Evolutionary conservation across 768 basidiomycete species (phyloP).

Genomic region (Mycena crocata): DNA sequence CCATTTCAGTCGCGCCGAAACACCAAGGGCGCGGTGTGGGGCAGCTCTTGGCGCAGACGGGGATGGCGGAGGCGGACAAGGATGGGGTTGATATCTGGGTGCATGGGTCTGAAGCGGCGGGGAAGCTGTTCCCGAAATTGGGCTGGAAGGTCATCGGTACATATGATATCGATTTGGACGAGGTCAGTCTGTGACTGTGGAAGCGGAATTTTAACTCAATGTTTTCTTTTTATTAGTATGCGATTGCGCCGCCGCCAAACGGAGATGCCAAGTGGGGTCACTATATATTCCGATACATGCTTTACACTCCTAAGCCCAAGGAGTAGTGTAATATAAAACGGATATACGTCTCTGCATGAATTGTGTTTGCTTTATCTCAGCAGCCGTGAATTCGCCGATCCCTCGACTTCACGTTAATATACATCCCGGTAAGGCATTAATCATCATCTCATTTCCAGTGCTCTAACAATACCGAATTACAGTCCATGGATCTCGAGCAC

Average conservation of each 20-base stretch:
- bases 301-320: constrained; percentile 5
- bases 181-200: background rate
- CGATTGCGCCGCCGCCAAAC: constrained; percentile 1
- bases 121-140: background rate
- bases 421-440: too few species aligned
- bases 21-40: constrained; percentile 9
- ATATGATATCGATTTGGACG: constrained; percentile 6
- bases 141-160: constrained; percentile 4
- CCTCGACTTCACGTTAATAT: too few species aligned
- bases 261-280: constrained; percentile 11
- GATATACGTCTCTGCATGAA: too few species aligned
- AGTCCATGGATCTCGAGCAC: too few species aligned
- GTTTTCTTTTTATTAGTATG: background rate
- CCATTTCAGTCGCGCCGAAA: constrained; percentile 2
- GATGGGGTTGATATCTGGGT: constrained; percentile 11
- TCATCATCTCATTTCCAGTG: too few species aligned
- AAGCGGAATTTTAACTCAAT: background rate
- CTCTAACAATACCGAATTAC: too few species aligned
- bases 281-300: constrained; percentile 10
- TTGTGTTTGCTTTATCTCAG: too few species aligned
- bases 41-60: constrained; percentile 1
- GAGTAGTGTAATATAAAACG: too few species aligned
- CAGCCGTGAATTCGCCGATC: too few species aligned
- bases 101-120: constrained; percentile 4
- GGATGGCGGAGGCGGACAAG: constrained; percentile 12